phyloP scores from a whole-genome alignment of 2,329 filamentous ascomycete genomes.

The Colletotrichum filicis region DNA sequence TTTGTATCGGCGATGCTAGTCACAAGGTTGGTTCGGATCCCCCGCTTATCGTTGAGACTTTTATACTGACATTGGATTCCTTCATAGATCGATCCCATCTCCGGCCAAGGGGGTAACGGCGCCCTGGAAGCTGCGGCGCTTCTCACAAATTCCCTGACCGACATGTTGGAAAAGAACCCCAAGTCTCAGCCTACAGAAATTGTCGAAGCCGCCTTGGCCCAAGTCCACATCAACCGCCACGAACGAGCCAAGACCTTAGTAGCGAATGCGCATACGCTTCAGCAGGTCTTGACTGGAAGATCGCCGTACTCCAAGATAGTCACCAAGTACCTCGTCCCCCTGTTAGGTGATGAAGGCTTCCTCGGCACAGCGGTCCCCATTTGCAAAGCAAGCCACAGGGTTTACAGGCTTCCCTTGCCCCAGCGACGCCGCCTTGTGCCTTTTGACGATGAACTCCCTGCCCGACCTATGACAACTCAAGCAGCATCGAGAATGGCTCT shows the following conservation, averaged over 20 bases:
- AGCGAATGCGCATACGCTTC: slow-evolving; percentile 8
- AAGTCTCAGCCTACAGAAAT: not conserved
- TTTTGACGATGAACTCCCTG: slow-evolving; percentile 13
- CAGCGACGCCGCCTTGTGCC: not conserved
- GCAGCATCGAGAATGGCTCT: not conserved
- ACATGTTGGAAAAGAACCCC: slow-evolving; percentile 18
- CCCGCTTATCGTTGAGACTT: too few species aligned
- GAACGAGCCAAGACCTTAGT: slow-evolving; percentile 4
- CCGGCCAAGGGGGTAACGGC: slow-evolving; percentile 41
- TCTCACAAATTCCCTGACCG: slow-evolving; percentile 35
- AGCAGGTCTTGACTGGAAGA: slow-evolving; percentile 9
- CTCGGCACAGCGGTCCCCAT: not conserved
- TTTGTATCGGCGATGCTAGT: slow-evolving; percentile 53
- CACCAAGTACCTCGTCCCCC: not conserved
- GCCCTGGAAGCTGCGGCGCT: slow-evolving; percentile 40
- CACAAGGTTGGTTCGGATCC: slow-evolving; percentile 48
- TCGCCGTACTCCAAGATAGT: slow-evolving; percentile 14
- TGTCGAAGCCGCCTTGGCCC: not conserved
- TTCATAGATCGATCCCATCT: slow-evolving; percentile 38
- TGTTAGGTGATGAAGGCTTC: slow-evolving; percentile 10
- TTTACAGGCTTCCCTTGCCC: not conserved
- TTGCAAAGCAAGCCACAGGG: slow-evolving; percentile 6
- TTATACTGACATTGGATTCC: not conserved
- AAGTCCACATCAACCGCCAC: slow-evolving; percentile 21
- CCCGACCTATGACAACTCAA: not conserved